Evolutionary conservation across 1,284 basidiomycete genomes (phyloP).

Genomic region (Papiliotrema laurentii): DNA sequence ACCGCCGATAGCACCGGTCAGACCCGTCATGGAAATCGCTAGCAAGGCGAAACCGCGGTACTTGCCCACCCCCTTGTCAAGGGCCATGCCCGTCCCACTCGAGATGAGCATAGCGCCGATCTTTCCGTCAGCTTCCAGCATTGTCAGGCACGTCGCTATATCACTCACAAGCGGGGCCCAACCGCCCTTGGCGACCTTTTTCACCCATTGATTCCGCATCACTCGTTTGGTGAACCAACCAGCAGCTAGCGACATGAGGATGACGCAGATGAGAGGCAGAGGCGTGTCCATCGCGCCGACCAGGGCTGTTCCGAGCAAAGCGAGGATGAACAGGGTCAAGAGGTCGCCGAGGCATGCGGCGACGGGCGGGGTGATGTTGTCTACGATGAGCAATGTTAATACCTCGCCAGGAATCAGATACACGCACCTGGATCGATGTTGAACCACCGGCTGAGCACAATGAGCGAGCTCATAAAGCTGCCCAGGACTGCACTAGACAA

Average conservation of each 20-base stretch:
- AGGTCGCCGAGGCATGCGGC: constrained; percentile 91
- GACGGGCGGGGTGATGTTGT: constrained; percentile 92
- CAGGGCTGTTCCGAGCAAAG: constrained; percentile 57
- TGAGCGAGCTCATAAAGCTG: constrained; percentile 84
- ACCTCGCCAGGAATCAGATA: neutral
- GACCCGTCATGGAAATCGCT: constrained; percentile 80
- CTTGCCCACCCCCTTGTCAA: constrained; percentile 79
- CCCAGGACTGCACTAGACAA: constrained; percentile 76
- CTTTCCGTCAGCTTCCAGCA: constrained; percentile 10
- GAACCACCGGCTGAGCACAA: constrained; percentile 70
- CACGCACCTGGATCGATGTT: constrained; percentile 74
- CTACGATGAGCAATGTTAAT: constrained; percentile 47
- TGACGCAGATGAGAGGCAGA: constrained; percentile 58
- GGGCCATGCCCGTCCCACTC: constrained; percentile 81
- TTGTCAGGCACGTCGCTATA: neutral
- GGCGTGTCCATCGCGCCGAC: constrained; percentile 63
- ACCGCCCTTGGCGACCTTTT: constrained; percentile 66
- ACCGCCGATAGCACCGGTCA: constrained; percentile 82
- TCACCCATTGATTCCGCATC: constrained; percentile 50
- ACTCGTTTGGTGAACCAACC: constrained; percentile 52
- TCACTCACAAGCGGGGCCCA: constrained; percentile 79
- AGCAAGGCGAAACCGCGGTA: constrained; percentile 86
- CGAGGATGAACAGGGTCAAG: constrained; percentile 76
- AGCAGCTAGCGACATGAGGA: constrained; percentile 57
- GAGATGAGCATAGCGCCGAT: constrained; percentile 84